phyloP scores from a whole-genome alignment of 2,329 filamentous ascomycete genomes.

The Colletotrichum somersetense region DNA sequence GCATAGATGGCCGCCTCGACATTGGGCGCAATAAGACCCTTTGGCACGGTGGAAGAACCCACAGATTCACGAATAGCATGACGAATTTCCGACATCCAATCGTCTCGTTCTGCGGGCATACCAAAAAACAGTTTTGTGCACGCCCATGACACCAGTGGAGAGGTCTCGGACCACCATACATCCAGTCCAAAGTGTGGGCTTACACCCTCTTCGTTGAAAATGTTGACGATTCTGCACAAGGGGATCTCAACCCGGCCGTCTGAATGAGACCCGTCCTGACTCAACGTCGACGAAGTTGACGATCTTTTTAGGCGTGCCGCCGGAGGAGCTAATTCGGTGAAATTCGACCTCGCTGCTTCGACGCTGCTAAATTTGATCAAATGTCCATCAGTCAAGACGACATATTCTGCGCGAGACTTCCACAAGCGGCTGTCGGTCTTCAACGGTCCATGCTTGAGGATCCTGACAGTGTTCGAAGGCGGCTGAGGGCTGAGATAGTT shows the following conservation, averaged over 20 bases:
- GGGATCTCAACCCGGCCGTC: constrained; percentile 62
- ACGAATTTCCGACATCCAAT: constrained; percentile 63
- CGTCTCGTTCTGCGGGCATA: constrained; percentile 62
- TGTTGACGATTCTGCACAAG: constrained; percentile 63
- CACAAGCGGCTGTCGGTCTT: constrained; percentile 64
- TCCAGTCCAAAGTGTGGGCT: constrained; percentile 66
- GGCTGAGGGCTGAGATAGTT: constrained; percentile 44
- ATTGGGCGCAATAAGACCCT: constrained; percentile 59
- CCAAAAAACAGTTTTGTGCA: constrained; percentile 64
- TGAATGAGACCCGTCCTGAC: constrained; percentile 50
- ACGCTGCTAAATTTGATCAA: constrained; percentile 64
- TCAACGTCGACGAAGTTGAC: constrained; percentile 45
- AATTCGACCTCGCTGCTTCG: constrained; percentile 61
- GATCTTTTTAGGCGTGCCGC: constrained; percentile 44
- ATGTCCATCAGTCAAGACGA: constrained; percentile 65
- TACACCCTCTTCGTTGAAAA: constrained; percentile 64
- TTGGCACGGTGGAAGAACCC: constrained; percentile 50
- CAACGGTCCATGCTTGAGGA: constrained; percentile 61
- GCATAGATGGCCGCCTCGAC: constrained; percentile 61
- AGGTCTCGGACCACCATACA: constrained; percentile 66
- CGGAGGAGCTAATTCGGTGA: constrained; percentile 56
- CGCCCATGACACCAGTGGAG: constrained; percentile 59
- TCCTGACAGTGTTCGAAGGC: constrained; percentile 53
- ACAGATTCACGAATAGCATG: constrained; percentile 55
- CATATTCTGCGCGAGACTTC: constrained; percentile 63